Conservation (phyloP, 345 rosid species). For the Eucalyptus rudis region DNA sequence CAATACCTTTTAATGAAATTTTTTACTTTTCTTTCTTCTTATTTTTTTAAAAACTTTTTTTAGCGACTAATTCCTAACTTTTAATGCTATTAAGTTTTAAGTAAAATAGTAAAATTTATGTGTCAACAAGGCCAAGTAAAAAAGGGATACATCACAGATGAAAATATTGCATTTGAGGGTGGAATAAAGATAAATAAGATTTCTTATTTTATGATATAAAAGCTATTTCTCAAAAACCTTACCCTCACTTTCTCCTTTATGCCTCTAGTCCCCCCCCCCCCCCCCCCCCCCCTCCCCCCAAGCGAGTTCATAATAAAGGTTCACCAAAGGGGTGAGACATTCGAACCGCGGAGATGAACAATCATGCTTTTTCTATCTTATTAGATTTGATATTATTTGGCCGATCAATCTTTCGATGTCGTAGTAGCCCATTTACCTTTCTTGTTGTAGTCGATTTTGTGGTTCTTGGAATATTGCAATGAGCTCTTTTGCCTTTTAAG, state of each 20-base stretch:
- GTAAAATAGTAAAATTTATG: too few relatives aligned
- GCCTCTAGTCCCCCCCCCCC: neutral
- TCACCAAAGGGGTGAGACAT: neutral
- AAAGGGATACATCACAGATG: neutral
- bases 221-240: neutral
- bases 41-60: too few relatives aligned
- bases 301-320: neutral
- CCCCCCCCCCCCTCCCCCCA: neutral
- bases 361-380: neutral
- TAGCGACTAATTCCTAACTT: too few relatives aligned
- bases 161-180: neutral
- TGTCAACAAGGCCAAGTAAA: neutral
- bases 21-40: too few relatives aligned
- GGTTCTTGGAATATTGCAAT: neutral
- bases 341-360: fast-evolving
- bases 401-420: fast-evolving
- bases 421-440: neutral
- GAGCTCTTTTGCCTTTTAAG: neutral
- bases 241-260: neutral
- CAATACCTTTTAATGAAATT: too few relatives aligned
- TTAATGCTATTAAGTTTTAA: too few relatives aligned
- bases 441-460: neutral
- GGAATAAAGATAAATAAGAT: neutral
- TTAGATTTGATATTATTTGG: neutral
- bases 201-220: neutral